Percentiles rank a stretch among this genome's conserved stretches.
Conservation (phyloP, 2,329 filamentous ascomycete species). For the Pseudogymnoascus sp. region DNA sequence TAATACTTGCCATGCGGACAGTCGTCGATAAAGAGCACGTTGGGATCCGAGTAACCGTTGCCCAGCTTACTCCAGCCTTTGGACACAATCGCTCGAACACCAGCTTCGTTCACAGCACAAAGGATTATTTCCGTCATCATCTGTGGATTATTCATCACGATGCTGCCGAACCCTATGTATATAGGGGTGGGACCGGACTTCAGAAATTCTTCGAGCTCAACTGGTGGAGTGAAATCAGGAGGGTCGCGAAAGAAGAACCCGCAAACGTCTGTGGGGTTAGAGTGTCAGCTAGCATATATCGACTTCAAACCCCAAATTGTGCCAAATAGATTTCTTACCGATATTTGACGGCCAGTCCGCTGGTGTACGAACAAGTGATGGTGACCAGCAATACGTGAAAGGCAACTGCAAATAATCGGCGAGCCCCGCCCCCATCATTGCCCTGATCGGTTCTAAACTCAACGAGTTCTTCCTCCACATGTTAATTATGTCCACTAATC, state of each 20-base stretch:
- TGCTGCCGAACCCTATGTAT: constrained; percentile 51
- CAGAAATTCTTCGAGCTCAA: constrained; percentile 38
- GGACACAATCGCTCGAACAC: constrained; percentile 46
- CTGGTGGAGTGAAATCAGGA: constrained; percentile 33
- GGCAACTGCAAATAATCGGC: constrained; percentile 10
- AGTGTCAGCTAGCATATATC: not conserved
- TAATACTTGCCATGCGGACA: constrained; percentile 39
- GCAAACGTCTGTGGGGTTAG: constrained; percentile 27
- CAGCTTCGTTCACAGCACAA: constrained; percentile 38
- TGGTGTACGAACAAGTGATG: constrained; percentile 34
- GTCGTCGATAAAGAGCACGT: constrained; percentile 46
- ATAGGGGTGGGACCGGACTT: constrained; percentile 40
- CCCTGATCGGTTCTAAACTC: constrained; percentile 8
- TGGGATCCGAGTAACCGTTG: constrained; percentile 27
- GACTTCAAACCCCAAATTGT: not conserved
- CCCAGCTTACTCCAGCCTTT: constrained; percentile 46
- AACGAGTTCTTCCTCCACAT: constrained; percentile 10
- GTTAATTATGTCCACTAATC: constrained; percentile 66
- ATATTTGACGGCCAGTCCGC: constrained; percentile 34
- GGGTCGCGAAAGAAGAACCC: constrained; percentile 39
- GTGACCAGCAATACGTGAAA: constrained; percentile 26
- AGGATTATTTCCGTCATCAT: constrained; percentile 39
- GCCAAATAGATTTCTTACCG: constrained; percentile 15
- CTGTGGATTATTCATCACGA: constrained; percentile 45
- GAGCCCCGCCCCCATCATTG: constrained; percentile 7